Base-by-base conservation (phyloP, 768 basidiomycete species). In the Mrakia hoshinonis region DNA sequence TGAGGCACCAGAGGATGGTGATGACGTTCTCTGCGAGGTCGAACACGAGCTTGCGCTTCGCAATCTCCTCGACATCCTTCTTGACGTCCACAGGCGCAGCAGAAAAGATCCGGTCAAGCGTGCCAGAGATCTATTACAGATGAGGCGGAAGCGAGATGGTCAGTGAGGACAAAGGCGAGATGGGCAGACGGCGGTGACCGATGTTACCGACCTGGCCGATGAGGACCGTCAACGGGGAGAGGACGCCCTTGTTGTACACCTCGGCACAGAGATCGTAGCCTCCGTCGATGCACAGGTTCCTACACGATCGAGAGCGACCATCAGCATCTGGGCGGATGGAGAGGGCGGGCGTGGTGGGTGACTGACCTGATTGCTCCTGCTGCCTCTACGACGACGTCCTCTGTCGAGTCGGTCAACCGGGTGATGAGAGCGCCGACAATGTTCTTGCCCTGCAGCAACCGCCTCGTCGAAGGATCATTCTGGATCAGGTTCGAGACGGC, bases 241-340 rank as follows among this genome's bases (percentile, higher is more conserved):
- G 82, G 55, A 96, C 87, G 75, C 90, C 91, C 82, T 96, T 96
- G 79, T 97, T 96, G 81, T 89, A 94, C 91, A 97, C 94, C 79
- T 96, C 92, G 1, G 89, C 91, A 76, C 93, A 94, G 60, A 96
- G 89, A 74, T 96, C 92, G 77, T 91, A 90, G 65, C 94, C 94
- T 20, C 93, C 94, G 77, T 97, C 94, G 76, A 97, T 88, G 76
- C 91, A 92, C 18, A 97, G 80, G 81, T 96, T 97, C 73, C 93
- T 96, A 64, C 18, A 55, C 11, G 7, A 26, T 5, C 34, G n/a
- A 22, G 47, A 22, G 4, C 6, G n/a, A 26, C 64, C 48, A 51
- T 20, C 61, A 13, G 6, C 3, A 22, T 4, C 39, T n/a, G n/a
- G 3, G n/a, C 24, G 5, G 38, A 48, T 13, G 34, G 34, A 54